Evolutionary conservation across 2,329 filamentous ascomycete genomes (phyloP).

Genomic region (Ascochyta viciae-villosae): DNA sequence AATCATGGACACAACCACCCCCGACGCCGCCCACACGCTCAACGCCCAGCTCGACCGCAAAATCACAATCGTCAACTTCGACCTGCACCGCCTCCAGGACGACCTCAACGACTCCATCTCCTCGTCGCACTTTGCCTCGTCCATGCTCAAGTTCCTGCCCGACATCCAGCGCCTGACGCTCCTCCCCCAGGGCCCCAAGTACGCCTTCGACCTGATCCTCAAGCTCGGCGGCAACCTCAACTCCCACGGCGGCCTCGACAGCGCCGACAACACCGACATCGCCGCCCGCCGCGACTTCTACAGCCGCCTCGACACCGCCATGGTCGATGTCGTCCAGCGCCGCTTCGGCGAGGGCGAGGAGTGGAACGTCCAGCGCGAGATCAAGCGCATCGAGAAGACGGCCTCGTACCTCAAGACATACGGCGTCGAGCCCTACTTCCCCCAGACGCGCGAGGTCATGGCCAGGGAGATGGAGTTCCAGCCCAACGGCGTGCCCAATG

Average conservation of each 20-base stretch:
- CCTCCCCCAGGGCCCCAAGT: conserved; percentile 56
- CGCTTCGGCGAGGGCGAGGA: conserved; percentile 60
- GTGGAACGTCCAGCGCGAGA: conserved; percentile 60
- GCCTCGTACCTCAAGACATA: conserved; percentile 59
- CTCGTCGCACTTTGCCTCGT: conserved; percentile 59
- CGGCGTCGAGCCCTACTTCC: conserved; percentile 62
- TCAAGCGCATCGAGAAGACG: conserved; percentile 64
- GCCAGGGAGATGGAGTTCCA: conserved; percentile 49
- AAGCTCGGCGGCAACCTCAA: conserved; percentile 64
- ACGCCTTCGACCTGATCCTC: conserved; percentile 62
- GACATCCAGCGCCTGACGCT: conserved; percentile 60
- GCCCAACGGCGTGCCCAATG: conserved; percentile 35
- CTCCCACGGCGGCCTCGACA: conserved; percentile 60
- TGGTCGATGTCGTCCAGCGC: conserved; percentile 61
- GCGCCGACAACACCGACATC: conserved; percentile 57
- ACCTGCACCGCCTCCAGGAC: conserved; percentile 63
- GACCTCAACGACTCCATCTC: conserved; percentile 63
- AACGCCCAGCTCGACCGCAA: conserved; percentile 65
- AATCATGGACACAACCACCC: conserved; percentile 59
- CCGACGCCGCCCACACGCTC: conserved; percentile 58
- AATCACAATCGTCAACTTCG: conserved; percentile 65
- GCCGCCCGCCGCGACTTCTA: conserved; percentile 59
- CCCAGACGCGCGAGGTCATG: conserved; percentile 60
- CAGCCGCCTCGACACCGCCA: conserved; percentile 55
- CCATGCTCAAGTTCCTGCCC: conserved; percentile 63